Evolutionary conservation across 768 basidiomycete species (phyloP).

Genomic region (Amanita molliuscula): DNA sequence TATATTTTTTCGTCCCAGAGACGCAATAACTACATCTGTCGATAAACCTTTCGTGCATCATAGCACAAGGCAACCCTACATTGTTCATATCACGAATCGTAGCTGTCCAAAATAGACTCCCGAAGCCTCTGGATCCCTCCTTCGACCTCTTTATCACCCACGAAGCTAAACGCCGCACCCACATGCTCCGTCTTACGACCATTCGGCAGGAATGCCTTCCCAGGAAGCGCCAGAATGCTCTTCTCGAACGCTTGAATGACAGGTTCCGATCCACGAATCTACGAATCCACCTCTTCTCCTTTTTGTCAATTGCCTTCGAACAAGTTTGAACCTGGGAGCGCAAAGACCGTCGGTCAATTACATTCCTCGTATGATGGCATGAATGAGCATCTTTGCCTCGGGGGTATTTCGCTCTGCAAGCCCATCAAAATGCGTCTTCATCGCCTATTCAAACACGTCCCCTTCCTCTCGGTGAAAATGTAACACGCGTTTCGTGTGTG

Average conservation of each 20-base stretch:
- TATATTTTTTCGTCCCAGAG: no score
- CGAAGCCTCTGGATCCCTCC: conserved; percentile 58
- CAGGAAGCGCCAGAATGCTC: conserved; percentile 86
- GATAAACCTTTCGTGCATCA: no score
- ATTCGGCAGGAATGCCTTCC: conserved; percentile 70
- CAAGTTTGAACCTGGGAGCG: conserved; percentile 57
- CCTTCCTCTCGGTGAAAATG: conserved; percentile 64
- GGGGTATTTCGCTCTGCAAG: conserved; percentile 66
- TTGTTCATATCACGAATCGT: background rate
- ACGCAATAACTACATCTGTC: no score
- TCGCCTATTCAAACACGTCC: conserved; percentile 67
- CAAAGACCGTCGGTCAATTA: background rate
- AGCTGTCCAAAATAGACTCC: conserved; percentile 22
- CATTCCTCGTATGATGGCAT: background rate
- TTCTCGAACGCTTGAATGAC: conserved; percentile 69
- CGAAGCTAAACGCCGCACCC: conserved; percentile 72
- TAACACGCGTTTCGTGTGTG: conserved; percentile 62
- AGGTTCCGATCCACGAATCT: no score
- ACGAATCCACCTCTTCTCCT: conserved; percentile 52
- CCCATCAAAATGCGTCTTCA: conserved; percentile 67
- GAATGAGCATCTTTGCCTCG: conserved; percentile 74
- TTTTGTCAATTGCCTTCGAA: conserved; percentile 31
- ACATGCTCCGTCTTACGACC: conserved; percentile 64
- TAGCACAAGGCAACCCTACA: background rate
- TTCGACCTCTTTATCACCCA: conserved; percentile 56